Conservation (phyloP, 176 grass and related monocot species). For the Urochloa ruziziensis region DNA sequence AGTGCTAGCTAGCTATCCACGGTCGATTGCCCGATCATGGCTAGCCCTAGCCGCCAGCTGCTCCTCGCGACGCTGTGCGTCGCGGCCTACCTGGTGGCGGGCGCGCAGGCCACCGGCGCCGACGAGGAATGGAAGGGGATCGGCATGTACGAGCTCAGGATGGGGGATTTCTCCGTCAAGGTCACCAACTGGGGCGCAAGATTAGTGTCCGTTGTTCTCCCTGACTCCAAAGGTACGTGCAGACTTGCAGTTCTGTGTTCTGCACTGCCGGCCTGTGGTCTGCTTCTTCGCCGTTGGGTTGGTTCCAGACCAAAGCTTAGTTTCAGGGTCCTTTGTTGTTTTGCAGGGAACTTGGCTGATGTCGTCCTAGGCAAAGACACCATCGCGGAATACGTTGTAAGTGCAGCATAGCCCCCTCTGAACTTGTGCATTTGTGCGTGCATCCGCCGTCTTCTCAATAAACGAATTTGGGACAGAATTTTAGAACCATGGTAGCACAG, state of each 20-base stretch:
- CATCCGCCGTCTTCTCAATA: too few species aligned
- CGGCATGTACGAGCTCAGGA: constrained; percentile 62
- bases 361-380: constrained; percentile 79
- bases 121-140: constrained; percentile 34
- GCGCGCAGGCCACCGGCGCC: neutral
- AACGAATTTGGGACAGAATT: too few species aligned
- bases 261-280: too few species aligned
- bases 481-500: too few species aligned
- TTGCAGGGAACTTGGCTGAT: constrained; percentile 70
- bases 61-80: constrained; percentile 34
- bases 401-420: neutral
- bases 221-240: constrained; percentile 62
- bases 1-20: too few species aligned
- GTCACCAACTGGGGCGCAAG: constrained; percentile 84
- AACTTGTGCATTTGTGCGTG: too few species aligned
- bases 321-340: neutral
- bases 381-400: constrained; percentile 72
- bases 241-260: neutral
- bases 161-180: constrained; percentile 72
- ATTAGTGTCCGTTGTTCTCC: constrained; percentile 56
- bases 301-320: too few species aligned
- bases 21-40: neutral
- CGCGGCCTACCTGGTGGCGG: neutral
- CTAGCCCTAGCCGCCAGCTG: constrained; percentile 4
- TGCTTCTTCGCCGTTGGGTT: neutral